Evolutionary conservation across 495 filamentous ascomycete species (phyloP).

Genomic region (Sordaria brevicollis): DNA sequence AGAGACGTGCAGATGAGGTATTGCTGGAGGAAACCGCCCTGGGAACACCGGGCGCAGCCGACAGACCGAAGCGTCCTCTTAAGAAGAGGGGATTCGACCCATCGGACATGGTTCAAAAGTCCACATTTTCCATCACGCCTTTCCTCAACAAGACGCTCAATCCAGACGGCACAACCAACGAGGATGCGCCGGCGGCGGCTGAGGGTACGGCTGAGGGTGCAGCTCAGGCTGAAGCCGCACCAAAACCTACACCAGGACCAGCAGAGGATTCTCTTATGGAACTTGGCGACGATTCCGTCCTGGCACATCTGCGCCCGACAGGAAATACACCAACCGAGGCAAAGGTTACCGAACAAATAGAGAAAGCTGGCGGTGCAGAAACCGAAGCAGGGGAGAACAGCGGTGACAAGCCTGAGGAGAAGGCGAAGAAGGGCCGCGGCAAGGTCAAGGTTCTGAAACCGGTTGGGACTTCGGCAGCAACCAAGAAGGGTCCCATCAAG

Average conservation of each 20-base stretch:
- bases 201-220: neutral
- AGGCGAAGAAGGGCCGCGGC: constrained; percentile 8
- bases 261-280: constrained; percentile 2
- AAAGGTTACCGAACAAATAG: constrained; percentile 34
- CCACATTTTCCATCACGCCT: constrained; percentile 84
- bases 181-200: neutral
- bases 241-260: constrained; percentile 7
- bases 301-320: constrained; percentile 5
- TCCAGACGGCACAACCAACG: constrained; percentile 8
- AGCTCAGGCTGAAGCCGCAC: neutral
- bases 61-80: constrained; percentile 25
- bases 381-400: neutral
- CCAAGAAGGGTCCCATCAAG: neutral
- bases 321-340: constrained; percentile 26
- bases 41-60: constrained; percentile 26
- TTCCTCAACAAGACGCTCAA: constrained; percentile 72
- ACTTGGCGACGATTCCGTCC: constrained; percentile 7
- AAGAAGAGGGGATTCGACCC: constrained; percentile 44
- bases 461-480: neutral
- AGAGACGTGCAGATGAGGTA: constrained; percentile 30
- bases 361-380: neutral
- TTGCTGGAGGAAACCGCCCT: constrained; percentile 23
- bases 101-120: constrained; percentile 67
- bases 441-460: neutral
- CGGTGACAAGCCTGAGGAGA: constrained; percentile 12